These are phyloP conservation scores for Aspergillus sclerotioniger DNA, from an alignment of 495 filamentous ascomycete genomes.

Conservation along the genomic window DNA sequence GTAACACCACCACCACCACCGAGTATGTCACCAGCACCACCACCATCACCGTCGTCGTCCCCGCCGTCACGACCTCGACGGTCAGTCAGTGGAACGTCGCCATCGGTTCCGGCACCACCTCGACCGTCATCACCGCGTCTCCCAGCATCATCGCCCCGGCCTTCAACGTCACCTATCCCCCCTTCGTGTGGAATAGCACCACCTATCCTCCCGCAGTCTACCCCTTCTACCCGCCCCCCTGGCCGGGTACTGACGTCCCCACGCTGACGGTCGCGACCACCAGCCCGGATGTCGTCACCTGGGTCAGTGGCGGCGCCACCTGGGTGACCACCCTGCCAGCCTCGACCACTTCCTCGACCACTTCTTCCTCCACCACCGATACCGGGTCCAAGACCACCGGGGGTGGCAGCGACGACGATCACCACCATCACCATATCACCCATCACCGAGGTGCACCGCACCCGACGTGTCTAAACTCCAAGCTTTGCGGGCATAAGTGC, in stretches of 20 bases:
- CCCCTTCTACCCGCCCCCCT: constrained; percentile 3
- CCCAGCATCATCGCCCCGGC: constrained; percentile 4
- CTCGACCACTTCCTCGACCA: background rate
- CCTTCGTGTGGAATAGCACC: background rate
- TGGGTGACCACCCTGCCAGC: background rate
- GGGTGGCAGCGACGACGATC: background rate
- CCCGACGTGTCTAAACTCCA: background rate
- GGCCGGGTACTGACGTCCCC: background rate
- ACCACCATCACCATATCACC: background rate
- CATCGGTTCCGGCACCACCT: background rate
- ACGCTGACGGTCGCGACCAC: background rate
- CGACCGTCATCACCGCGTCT: background rate
- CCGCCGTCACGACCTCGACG: background rate
- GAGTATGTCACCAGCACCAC: constrained; percentile 2
- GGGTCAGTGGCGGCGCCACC: background rate
- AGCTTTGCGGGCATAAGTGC: background rate
- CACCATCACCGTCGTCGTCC: constrained; percentile 2
- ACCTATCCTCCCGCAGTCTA: background rate
- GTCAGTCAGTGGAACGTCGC: constrained; percentile 3
- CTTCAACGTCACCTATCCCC: background rate
- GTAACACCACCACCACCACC: background rate
- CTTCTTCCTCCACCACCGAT: background rate
- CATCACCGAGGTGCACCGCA: background rate
- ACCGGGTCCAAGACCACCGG: background rate
- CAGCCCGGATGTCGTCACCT: background rate